Conservation (phyloP, 352 stramenopile genomes). For the Phytophthora kernoviae region DNA sequence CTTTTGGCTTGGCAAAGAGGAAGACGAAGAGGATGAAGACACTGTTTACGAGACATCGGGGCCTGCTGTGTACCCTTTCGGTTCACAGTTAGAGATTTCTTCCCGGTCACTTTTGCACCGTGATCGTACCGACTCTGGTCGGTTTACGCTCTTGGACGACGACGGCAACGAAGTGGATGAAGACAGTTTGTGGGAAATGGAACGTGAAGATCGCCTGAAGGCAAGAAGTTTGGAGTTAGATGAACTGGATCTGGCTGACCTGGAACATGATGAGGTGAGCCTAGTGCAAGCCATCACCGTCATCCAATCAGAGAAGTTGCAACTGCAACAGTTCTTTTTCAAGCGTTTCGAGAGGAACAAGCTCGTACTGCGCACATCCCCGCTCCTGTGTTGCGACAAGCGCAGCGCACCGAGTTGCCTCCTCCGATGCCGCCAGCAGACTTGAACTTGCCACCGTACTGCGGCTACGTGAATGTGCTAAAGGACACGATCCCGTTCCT, state of each 20-base stretch:
- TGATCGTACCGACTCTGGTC: constrained; percentile 36
- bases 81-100: constrained; percentile 34
- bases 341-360: constrained; percentile 62
- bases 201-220: constrained; percentile 54
- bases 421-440: constrained; percentile 30
- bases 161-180: constrained; percentile 73
- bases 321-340: constrained; percentile 63
- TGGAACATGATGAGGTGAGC: constrained; percentile 55
- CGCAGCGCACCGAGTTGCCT: constrained; percentile 38
- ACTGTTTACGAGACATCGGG: constrained; percentile 15
- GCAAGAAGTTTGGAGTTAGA: constrained; percentile 62
- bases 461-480: constrained; percentile 74
- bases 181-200: constrained; percentile 52
- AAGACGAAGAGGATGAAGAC: constrained; percentile 21
- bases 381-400: constrained; percentile 26
- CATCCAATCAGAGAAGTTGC: constrained; percentile 67
- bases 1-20: constrained; percentile 64
- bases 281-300: constrained; percentile 59
- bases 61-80: constrained; percentile 47
- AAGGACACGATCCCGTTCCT: constrained; percentile 80
- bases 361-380: constrained; percentile 25
- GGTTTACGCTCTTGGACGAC: constrained; percentile 68
- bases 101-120: constrained; percentile 36
- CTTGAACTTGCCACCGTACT: constrained; percentile 71
- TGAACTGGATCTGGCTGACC: constrained; percentile 67